Percentiles rank a stretch among this genome's conserved stretches.
phyloP scores from a whole-genome alignment of 1,139 yeast species.

The Suhomyces atakaporum region DNA sequence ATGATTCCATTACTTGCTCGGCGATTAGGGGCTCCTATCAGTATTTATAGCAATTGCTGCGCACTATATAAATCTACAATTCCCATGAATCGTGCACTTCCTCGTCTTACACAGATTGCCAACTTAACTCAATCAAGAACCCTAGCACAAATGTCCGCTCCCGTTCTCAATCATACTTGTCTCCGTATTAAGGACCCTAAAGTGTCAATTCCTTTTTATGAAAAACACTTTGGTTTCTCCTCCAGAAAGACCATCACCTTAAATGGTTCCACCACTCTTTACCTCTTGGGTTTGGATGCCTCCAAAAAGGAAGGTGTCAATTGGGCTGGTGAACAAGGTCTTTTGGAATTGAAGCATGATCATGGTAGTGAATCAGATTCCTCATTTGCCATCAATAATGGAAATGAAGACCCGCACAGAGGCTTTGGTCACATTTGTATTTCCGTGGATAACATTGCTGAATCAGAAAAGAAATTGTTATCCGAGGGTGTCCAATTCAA shows the following conservation, averaged over 20 bases:
- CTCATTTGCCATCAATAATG: constrained; percentile 64
- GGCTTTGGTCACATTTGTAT: constrained; percentile 96
- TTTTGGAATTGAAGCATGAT: constrained; percentile 81
- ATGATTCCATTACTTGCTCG: no score
- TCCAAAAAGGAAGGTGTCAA: constrained; percentile 48
- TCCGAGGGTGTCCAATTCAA: constrained; percentile 70
- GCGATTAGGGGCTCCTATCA: no score
- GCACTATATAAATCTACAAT: not conserved
- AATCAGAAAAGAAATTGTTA: constrained; percentile 58
- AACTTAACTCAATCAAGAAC: not conserved
- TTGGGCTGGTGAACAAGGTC: constrained; percentile 69
- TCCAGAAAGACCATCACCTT: constrained; percentile 54
- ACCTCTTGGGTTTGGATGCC: constrained; percentile 46
- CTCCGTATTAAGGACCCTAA: constrained; percentile 83
- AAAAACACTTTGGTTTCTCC: constrained; percentile 73
- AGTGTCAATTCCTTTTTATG: constrained; percentile 70
- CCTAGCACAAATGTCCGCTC: constrained; percentile 7
- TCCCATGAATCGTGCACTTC: constrained; percentile 1
- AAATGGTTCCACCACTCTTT: constrained; percentile 59
- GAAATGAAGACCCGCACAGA: constrained; percentile 78
- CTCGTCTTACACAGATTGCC: not conserved
- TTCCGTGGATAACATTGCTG: constrained; percentile 77
- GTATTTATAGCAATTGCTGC: no score
- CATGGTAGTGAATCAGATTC: constrained; percentile 71
- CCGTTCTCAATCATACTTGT: constrained; percentile 63